These are phyloP conservation scores for Colletotrichum theobromicola DNA, from an alignment of 2,329 filamentous ascomycete species.

Conservation along the genomic window DNA sequence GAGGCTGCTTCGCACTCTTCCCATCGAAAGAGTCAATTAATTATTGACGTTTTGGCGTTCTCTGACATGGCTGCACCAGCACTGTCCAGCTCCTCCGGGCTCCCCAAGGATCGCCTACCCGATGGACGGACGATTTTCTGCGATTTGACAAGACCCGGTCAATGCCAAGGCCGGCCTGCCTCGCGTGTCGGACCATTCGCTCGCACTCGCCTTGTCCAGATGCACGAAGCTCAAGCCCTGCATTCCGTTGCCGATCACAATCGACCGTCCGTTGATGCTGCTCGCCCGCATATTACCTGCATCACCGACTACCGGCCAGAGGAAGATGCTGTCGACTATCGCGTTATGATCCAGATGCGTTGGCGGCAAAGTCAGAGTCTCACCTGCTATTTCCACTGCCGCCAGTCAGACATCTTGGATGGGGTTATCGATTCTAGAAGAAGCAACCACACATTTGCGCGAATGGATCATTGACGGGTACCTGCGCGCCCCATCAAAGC, in stretches of 20 bases:
- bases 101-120: background rate
- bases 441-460: background rate
- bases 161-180: background rate
- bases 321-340: background rate
- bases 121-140: background rate
- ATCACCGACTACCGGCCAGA: background rate
- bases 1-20: background rate
- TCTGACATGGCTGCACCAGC: background rate
- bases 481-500: background rate
- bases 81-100: background rate
- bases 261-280: background rate
- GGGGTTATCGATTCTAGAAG: background rate
- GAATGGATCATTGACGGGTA: background rate
- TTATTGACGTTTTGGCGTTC: background rate
- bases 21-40: too few species aligned
- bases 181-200: background rate
- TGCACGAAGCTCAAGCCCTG: background rate
- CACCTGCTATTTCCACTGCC: background rate
- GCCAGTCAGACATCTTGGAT: background rate
- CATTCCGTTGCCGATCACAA: constrained; percentile 8
- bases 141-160: background rate
- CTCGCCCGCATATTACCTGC: background rate
- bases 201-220: background rate
- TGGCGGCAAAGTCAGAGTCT: background rate
- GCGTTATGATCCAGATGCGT: background rate